phyloP scores from a whole-genome alignment of 2,329 filamentous ascomycete species.

The Cytospora mali region DNA sequence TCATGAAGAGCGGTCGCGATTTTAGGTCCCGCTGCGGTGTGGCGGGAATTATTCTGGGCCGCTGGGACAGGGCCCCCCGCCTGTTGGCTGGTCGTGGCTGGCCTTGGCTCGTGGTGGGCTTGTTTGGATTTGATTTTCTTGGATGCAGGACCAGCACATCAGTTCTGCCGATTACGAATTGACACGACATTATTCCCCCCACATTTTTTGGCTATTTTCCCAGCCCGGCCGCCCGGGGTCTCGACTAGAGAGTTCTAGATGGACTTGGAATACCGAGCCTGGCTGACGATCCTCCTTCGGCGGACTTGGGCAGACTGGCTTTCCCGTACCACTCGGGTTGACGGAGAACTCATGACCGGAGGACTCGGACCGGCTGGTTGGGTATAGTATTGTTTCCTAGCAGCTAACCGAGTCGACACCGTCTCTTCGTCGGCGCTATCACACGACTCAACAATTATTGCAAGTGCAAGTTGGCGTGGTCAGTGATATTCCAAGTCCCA shows the following conservation, averaged over 20 bases:
- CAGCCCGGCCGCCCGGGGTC: too few relatives aligned
- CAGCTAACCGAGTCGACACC: neutral
- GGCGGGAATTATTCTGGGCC: neutral
- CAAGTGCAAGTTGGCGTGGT: neutral
- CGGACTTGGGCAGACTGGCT: too few relatives aligned
- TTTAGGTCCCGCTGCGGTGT: constrained; percentile 7
- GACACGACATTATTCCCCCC: neutral
- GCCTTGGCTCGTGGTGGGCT: neutral
- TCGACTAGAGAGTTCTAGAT: neutral
- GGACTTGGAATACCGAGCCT: neutral
- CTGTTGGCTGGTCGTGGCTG: neutral
- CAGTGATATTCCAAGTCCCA: neutral
- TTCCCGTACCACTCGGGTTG: too few relatives aligned
- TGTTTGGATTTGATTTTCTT: neutral
- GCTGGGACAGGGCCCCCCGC: too few relatives aligned
- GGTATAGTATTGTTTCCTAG: neutral
- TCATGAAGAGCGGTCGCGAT: constrained; percentile 17
- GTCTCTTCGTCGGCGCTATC: too few relatives aligned
- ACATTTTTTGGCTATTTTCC: neutral
- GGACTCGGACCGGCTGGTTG: neutral
- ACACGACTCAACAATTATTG: neutral
- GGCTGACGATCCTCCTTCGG: neutral
- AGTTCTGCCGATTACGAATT: neutral
- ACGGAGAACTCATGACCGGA: too few relatives aligned
- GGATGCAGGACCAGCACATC: neutral